Base-by-base conservation (phyloP, 106 monocot species). In the Gastrodia elata region DNA sequence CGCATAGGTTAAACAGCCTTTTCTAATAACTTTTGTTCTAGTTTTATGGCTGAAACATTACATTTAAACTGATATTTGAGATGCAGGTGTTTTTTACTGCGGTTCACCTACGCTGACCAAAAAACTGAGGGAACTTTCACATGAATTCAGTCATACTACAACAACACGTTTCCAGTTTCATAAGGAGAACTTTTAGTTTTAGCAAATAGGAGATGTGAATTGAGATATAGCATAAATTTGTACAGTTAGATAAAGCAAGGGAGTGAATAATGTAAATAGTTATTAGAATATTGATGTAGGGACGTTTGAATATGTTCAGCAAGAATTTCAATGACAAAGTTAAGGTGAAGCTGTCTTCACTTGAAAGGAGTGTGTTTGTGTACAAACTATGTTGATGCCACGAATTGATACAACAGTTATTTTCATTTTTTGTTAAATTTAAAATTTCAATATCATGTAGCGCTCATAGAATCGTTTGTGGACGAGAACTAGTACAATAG, bases 111-210 rank as follows among this genome's bases (percentile, higher is more conserved):
- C 82, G 26, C 86, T 97, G 24, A 90, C 92, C 74, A 90, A 93
- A 68, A 76, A 75, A 34, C 70, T 98, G 30, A 90, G 37, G 65
- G 86, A 90, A 39, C 90, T 98, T 75, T 88, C 93, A 20, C 52
- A 80, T 38, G 97, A 98, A 74, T 93, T 90, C 83, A 93, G 88
- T 79, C 88, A 93, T 68, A 90, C 55, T 16, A 93, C 94, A 3
- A 85, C 87, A 36, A 93, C 93, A 6, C 80, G 97, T 1, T 98
- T 98, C 77, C 88, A 98, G 28, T 98, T 98, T 83, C 90, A 98
- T 77, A 98, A 98, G 78, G 97, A 98, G 75, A 98, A 93, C 78
- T 98, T 96, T 41, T 91, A 89, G 76, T 26, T 75, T 33, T 64
- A 22, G 39, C 40, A 35, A n/a, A n/a, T 39, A 40, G 32, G 37